Conservation (phyloP, 805 yeast species). For the Huiozyma sinensis region DNA sequence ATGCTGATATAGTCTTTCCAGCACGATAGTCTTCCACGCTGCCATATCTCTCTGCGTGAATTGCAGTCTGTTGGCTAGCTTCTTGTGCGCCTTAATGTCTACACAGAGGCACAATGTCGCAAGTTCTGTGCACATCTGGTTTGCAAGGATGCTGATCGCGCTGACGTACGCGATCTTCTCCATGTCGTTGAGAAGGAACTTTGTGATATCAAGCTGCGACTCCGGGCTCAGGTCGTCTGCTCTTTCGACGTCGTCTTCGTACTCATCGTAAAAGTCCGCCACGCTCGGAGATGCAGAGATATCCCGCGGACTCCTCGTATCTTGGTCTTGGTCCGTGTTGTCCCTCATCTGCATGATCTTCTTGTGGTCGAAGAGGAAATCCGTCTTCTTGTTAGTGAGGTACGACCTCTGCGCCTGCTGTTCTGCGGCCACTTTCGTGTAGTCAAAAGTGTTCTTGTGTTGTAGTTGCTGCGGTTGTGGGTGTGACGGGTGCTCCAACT, state of each 20-base stretch:
- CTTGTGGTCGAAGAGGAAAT: slow-evolving; percentile 39
- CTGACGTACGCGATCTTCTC: slow-evolving; percentile 92
- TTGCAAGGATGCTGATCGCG: slow-evolving; percentile 59
- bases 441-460: slow-evolving; percentile 35
- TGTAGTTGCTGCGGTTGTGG: neutral
- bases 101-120: slow-evolving; percentile 47
- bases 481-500: neutral
- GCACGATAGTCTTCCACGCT: slow-evolving; percentile 70
- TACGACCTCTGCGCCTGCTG: slow-evolving; percentile 71
- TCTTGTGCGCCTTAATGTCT: slow-evolving; percentile 35
- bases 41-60: slow-evolving; percentile 68
- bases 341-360: slow-evolving; percentile 16
- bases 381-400: slow-evolving; percentile 43
- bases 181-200: slow-evolving; percentile 64
- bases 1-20: slow-evolving; percentile 66
- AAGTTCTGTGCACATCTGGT: slow-evolving; percentile 73
- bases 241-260: slow-evolving; percentile 28
- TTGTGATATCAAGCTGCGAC: slow-evolving; percentile 64
- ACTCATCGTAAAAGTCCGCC: slow-evolving; percentile 31
- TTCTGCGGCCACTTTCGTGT: slow-evolving; percentile 81
- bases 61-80: slow-evolving; percentile 49
- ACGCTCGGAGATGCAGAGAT: slow-evolving; percentile 12
- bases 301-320: slow-evolving; percentile 2
- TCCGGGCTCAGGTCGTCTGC: slow-evolving; percentile 29
- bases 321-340: slow-evolving; percentile 2